These are phyloP conservation scores for Chiua virens DNA, from an alignment of 768 basidiomycete species.

Conservation along the genomic window DNA sequence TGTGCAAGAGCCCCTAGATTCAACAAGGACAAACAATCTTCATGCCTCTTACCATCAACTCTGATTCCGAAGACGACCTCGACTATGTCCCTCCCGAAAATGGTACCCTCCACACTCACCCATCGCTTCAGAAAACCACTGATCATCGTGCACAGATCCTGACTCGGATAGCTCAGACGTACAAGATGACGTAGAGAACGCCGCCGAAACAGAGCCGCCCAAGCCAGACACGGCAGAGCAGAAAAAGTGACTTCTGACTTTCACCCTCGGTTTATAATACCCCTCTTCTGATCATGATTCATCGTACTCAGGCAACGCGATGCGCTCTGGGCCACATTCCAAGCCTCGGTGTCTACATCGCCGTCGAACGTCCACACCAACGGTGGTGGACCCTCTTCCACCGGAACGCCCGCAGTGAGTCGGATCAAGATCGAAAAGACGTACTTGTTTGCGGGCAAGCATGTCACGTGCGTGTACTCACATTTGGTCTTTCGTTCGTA, in stretches of 20 bases:
- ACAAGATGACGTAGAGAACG: conserved; percentile 32
- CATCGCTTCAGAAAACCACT: background rate
- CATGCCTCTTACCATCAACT: conserved; percentile 30
- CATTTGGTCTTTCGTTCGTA: background rate
- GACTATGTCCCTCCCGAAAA: conserved; percentile 63
- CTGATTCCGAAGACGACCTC: conserved; percentile 61
- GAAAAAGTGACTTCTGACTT: conserved; percentile 49
- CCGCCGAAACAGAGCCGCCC: conserved; percentile 11
- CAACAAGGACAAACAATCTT: conserved; percentile 30
- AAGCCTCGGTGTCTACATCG: conserved; percentile 52
- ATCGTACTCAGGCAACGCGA: conserved; percentile 50
- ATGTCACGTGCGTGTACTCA: conserved; percentile 54
- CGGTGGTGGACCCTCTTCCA: background rate
- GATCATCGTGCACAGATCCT: conserved; percentile 6
- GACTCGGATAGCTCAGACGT: conserved; percentile 44
- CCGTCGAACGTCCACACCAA: background rate
- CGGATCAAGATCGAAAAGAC: conserved; percentile 68
- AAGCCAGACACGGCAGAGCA: conserved; percentile 40
- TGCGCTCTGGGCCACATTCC: conserved; percentile 66
- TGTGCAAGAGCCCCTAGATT: conserved; percentile 19
- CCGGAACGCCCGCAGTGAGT: conserved; percentile 26
- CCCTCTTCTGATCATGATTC: no score
- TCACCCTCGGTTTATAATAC: background rate
- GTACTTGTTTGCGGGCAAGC: conserved; percentile 76
- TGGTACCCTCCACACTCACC: conserved; percentile 21